Evolutionary conservation across 148 eudicot species (phyloP).

Genomic region (Camellia sinensis): DNA sequence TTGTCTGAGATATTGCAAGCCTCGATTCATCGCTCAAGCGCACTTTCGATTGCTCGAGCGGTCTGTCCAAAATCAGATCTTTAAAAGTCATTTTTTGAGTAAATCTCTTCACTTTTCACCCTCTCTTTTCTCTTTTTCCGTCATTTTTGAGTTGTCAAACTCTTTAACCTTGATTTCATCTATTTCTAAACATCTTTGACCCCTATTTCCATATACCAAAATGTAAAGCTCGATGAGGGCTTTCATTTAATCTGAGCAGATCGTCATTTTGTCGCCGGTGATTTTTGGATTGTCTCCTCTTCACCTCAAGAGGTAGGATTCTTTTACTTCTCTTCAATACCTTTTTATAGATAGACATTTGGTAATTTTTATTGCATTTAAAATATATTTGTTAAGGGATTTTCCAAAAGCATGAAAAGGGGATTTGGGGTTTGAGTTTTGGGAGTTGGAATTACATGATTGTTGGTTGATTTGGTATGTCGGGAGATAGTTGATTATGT

Average conservation of each 20-base stretch:
- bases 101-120: neutral
- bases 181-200: neutral
- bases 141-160: neutral
- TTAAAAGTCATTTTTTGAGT: neutral
- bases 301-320: neutral
- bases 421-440: neutral
- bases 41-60: too few relatives aligned
- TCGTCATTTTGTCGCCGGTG: too few relatives aligned
- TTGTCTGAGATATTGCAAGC: too few relatives aligned
- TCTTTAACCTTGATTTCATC: neutral
- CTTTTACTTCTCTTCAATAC: neutral
- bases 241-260: too few relatives aligned
- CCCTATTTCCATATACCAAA: too few relatives aligned
- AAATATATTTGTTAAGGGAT: too few relatives aligned
- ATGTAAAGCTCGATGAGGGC: too few relatives aligned
- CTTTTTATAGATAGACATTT: too few relatives aligned
- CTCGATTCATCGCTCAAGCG: too few relatives aligned
- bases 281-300: neutral
- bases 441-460: too few relatives aligned
- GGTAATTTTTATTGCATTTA: too few relatives aligned
- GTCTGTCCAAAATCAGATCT: neutral
- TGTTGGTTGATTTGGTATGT: neutral
- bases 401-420: too few relatives aligned
- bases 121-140: neutral
- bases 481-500: neutral